Conservation (phyloP, 2,329 filamentous ascomycete species). For the Trichoderma citrinoviride region DNA sequence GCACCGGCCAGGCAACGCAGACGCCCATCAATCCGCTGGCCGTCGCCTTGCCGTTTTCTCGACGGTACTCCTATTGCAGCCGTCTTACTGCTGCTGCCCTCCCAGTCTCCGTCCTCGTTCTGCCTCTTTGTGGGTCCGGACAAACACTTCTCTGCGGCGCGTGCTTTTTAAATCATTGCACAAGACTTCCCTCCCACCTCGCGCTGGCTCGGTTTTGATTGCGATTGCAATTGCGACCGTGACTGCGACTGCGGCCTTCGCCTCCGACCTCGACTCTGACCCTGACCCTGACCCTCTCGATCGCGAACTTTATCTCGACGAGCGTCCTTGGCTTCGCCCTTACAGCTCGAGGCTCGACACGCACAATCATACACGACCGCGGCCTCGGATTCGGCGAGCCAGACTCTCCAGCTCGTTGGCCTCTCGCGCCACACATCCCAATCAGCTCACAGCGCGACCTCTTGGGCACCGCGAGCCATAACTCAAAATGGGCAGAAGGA, state of each 20-base stretch:
- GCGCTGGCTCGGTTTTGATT: background rate
- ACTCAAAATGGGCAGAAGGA: constrained; percentile 82
- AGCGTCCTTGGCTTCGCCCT: background rate
- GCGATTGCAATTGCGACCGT: background rate
- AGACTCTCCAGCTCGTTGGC: background rate
- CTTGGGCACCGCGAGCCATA: constrained; percentile 17
- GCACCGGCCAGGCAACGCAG: background rate
- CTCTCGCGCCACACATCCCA: constrained; percentile 19
- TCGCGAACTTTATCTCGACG: background rate
- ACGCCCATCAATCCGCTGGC: background rate
- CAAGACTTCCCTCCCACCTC: constrained; percentile 9
- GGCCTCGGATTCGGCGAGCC: background rate
- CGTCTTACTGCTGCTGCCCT: background rate
- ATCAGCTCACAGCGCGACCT: constrained; percentile 24
- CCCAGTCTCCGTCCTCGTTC: background rate
- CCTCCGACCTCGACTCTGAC: background rate
- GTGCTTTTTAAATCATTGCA: constrained; percentile 17
- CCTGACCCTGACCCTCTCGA: background rate
- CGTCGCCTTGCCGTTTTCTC: background rate
- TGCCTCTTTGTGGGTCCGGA: constrained; percentile 21
- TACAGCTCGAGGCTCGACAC: background rate
- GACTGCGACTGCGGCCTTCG: background rate
- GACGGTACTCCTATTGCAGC: background rate
- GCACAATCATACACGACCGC: background rate
- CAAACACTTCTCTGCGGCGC: constrained; percentile 20